Evolutionary conservation across 1,284 basidiomycete species (phyloP).

Genomic region (Ustilago lituana): DNA sequence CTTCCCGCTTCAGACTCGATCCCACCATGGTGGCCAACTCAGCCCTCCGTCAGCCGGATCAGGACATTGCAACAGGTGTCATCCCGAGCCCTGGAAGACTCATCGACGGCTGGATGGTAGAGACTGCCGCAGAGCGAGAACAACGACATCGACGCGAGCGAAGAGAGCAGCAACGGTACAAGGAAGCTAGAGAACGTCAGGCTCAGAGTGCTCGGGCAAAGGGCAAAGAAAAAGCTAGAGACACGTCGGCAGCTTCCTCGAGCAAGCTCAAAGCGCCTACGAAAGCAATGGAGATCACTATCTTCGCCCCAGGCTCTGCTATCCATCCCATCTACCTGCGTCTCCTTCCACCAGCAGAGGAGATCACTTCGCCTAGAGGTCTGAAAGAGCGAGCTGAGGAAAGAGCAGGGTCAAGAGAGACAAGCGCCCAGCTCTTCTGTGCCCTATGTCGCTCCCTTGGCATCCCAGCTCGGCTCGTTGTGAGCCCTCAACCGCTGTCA

Average conservation of each 20-base stretch:
- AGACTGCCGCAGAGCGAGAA: slow-evolving; percentile 55
- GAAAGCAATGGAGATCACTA: slow-evolving; percentile 69
- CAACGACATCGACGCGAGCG: slow-evolving; percentile 54
- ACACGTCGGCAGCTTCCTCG: background rate
- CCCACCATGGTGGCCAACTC: slow-evolving; percentile 51
- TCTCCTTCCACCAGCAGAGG: slow-evolving; percentile 73
- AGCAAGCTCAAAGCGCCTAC: slow-evolving; percentile 13
- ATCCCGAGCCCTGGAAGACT: slow-evolving; percentile 44
- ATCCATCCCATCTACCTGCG: slow-evolving; percentile 62
- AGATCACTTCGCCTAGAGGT: slow-evolving; percentile 80
- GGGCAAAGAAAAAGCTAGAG: slow-evolving; percentile 23
- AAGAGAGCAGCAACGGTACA: slow-evolving; percentile 28
- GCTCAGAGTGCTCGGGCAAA: slow-evolving; percentile 6
- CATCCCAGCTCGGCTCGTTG: slow-evolving; percentile 86
- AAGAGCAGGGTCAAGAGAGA: slow-evolving; percentile 83
- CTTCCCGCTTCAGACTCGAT: slow-evolving; percentile 54
- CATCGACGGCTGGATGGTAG: slow-evolving; percentile 64
- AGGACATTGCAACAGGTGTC: slow-evolving; percentile 55
- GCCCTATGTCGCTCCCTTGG: slow-evolving; percentile 85
- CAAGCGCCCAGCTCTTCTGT: slow-evolving; percentile 90
- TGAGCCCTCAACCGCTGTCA: slow-evolving; percentile 88
- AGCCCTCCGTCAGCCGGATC: slow-evolving; percentile 61
- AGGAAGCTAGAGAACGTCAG: slow-evolving; percentile 22
- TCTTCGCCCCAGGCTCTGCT: slow-evolving; percentile 56
- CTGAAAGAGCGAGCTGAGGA: slow-evolving; percentile 88